phyloP scores from a whole-genome alignment of 2,329 filamentous ascomycete species.

The Cadophora gregata region DNA sequence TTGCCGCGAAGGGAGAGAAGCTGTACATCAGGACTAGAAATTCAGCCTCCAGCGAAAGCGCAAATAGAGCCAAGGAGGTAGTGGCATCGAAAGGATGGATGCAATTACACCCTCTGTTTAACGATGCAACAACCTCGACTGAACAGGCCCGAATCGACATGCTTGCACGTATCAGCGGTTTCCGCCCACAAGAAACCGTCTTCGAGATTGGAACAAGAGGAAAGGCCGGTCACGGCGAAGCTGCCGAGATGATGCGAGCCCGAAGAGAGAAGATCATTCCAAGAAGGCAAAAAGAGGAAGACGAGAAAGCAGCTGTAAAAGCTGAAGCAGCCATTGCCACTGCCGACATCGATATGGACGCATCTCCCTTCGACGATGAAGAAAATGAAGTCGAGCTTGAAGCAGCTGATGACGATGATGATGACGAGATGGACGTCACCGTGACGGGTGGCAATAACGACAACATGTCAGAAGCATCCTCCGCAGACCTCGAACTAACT shows the following conservation, averaged over 20 bases:
- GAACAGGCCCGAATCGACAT: conserved; percentile 82
- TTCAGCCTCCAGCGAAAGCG: conserved; percentile 87
- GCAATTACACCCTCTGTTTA: conserved; percentile 82
- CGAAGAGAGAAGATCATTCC: conserved; percentile 72
- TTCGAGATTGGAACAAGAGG: conserved; percentile 87
- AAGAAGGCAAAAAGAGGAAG: conserved; percentile 50
- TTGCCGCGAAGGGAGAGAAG: conserved; percentile 88
- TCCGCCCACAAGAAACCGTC: conserved; percentile 91
- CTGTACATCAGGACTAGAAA: conserved; percentile 90
- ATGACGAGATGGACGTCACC: conserved; percentile 46
- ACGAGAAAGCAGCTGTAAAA: conserved; percentile 48
- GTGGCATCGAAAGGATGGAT: conserved; percentile 73
- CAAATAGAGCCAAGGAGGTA: conserved; percentile 82
- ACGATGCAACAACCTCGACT: conserved; percentile 65
- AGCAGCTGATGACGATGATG: conserved; percentile 46
- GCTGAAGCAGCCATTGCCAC: conserved; percentile 44
- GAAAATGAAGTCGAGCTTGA: conserved; percentile 42
- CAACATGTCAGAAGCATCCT: conserved; percentile 64
- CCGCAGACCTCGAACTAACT: conserved; percentile 71
- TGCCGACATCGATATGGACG: conserved; percentile 34
- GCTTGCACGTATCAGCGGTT: conserved; percentile 86
- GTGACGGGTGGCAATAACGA: conserved; percentile 44
- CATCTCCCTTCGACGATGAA: conserved; percentile 15
- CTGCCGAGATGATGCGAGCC: conserved; percentile 77
- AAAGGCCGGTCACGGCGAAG: conserved; percentile 64